These are phyloP conservation scores for Pseudogymnoascus destructans DNA, from an alignment of 2,329 filamentous ascomycete genomes.

Conservation along the genomic window DNA sequence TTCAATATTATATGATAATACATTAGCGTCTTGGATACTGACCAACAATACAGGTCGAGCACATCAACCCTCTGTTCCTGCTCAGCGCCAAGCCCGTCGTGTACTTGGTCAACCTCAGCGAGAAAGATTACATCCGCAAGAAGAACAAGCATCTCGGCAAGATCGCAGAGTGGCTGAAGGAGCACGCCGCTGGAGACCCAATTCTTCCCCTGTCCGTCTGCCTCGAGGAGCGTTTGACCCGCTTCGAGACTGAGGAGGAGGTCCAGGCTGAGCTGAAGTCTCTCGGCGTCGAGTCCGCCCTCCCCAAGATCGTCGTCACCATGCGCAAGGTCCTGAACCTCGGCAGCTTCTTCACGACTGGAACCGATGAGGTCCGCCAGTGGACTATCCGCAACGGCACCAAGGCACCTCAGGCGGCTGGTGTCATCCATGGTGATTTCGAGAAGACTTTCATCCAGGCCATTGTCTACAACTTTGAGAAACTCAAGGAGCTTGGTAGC, in stretches of 20 bases:
- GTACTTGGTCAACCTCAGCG: slow-evolving; percentile 91
- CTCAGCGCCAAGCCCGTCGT: slow-evolving; percentile 95
- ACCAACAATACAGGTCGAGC: slow-evolving; percentile 57
- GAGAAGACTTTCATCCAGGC: slow-evolving; percentile 99
- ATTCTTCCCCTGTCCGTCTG: slow-evolving; percentile 87
- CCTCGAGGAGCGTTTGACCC: slow-evolving; percentile 83
- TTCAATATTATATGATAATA: slow-evolving; percentile 17
- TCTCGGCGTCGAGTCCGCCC: slow-evolving; percentile 70
- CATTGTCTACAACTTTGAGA: slow-evolving; percentile 79
- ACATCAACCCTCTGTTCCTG: slow-evolving; percentile 92
- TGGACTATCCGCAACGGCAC: slow-evolving; percentile 95
- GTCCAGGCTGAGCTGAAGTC: slow-evolving; percentile 78
- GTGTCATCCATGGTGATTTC: slow-evolving; percentile 96
- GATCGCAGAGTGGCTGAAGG: slow-evolving; percentile 91
- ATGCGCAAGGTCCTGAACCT: slow-evolving; percentile 91
- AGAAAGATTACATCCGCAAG: slow-evolving; percentile 93
- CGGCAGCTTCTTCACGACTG: slow-evolving; percentile 93
- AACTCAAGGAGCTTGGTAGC: slow-evolving; percentile 75
- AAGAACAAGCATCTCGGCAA: slow-evolving; percentile 98
- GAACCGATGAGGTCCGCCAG: slow-evolving; percentile 90
- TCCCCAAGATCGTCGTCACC: slow-evolving; percentile 81
- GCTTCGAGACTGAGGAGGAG: slow-evolving; percentile 64
- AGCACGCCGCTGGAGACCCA: slow-evolving; percentile 73
- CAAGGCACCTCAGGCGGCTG: slow-evolving; percentile 94
- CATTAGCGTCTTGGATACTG: slow-evolving; percentile 17